Conservation (phyloP, 2,329 filamentous ascomycete species). For the Graphilbum ipis-grandicollis region DNA sequence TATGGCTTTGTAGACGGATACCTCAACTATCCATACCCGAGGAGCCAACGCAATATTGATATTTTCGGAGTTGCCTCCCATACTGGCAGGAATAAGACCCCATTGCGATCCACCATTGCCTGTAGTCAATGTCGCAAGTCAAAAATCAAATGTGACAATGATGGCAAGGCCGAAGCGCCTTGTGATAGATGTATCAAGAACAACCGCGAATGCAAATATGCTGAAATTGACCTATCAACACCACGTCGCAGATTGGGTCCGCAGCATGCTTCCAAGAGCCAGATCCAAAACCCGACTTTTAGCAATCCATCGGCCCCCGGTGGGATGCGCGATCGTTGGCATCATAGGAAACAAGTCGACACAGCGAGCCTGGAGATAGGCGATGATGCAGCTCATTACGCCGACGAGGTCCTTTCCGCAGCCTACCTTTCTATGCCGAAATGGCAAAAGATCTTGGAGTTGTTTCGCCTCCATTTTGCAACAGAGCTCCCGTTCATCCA, state of each 20-base stretch:
- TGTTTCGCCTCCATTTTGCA: constrained; percentile 55
- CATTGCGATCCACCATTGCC: constrained; percentile 62
- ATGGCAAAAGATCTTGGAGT: constrained; percentile 52
- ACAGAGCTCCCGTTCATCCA: constrained; percentile 59
- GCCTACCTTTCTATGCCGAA: constrained; percentile 43
- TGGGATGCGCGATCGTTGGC: too few relatives aligned
- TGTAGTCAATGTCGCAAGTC: constrained; percentile 60
- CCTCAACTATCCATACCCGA: too few relatives aligned
- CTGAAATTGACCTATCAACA: constrained; percentile 12
- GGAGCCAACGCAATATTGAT: too few relatives aligned
- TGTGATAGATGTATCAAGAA: constrained; percentile 61
- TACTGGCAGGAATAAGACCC: too few relatives aligned
- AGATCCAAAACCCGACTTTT: too few relatives aligned
- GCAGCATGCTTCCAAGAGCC: too few relatives aligned
- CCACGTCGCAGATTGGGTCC: too few relatives aligned
- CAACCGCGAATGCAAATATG: constrained; percentile 57
- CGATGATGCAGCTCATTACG: constrained; percentile 18
- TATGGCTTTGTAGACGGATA: too few relatives aligned
- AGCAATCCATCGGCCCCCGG: too few relatives aligned
- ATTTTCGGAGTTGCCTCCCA: too few relatives aligned
- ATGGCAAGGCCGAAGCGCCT: constrained; percentile 43
- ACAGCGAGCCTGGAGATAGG: constrained; percentile 20
- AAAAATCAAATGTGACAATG: constrained; percentile 79
- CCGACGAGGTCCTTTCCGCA: constrained; percentile 43
- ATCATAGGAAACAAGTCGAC: constrained; percentile 25